Evolutionary conservation across 345 rosid species (phyloP).

Genomic region (Turnera subulata): DNA sequence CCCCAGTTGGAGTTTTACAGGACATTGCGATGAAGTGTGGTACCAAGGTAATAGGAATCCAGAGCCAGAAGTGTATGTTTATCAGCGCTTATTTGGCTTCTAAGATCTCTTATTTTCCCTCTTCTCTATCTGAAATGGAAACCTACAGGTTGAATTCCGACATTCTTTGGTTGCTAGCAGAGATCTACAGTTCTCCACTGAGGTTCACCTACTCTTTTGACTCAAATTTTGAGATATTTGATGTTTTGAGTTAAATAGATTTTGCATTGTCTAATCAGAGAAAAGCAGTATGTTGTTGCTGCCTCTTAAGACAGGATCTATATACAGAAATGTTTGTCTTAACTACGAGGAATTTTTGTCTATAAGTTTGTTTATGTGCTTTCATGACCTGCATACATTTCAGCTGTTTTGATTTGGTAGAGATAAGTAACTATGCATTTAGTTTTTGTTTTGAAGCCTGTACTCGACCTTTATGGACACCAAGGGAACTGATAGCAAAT

Average conservation of each 20-base stretch:
- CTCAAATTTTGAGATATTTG: neutral
- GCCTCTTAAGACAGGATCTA: neutral
- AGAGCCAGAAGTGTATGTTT: neutral
- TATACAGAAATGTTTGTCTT: neutral
- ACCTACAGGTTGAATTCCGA: constrained; percentile 77
- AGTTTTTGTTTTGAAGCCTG: too few species aligned
- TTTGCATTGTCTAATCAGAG: neutral
- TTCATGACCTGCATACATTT: neutral
- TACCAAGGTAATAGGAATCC: constrained; percentile 52
- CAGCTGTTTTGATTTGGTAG: neutral
- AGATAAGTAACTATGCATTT: too few species aligned
- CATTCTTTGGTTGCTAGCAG: constrained; percentile 57
- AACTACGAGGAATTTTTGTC: too few species aligned
- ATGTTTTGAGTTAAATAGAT: neutral
- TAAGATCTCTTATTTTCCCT: neutral
- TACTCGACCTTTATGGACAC: too few species aligned
- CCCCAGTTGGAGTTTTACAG: constrained; percentile 54
- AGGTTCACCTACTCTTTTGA: constrained; percentile 45
- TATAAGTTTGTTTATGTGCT: neutral
- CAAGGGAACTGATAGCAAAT: too few species aligned
- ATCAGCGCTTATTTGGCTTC: neutral
- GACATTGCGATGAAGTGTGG: constrained; percentile 85
- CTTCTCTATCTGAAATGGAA: constrained; percentile 11
- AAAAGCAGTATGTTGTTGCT: too few species aligned
- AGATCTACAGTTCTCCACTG: constrained; percentile 72